Base-by-base conservation (phyloP, 139 green algal species). In the Deuterostichococcus epilithicus region DNA sequence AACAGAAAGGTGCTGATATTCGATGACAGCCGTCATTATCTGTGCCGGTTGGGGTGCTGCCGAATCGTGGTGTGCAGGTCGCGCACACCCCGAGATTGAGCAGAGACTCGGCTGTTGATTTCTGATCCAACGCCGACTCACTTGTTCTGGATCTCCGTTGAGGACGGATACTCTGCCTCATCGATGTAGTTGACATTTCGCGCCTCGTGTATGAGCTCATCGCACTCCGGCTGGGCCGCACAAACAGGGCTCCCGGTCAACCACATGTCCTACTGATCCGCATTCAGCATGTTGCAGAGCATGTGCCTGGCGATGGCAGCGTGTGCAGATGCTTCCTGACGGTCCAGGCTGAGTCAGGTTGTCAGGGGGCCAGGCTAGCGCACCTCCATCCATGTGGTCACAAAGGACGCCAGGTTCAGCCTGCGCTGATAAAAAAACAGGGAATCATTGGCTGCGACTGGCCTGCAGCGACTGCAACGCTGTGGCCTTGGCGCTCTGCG, bases 391-490 rank as follows among this genome's bases (percentile, higher is more conserved):
- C 81, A 82, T 68, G 81, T 88, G 34, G 84, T 88, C 23, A 84
- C 78, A 70, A 88, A 88, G 5, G 78, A 85, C 4, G 84, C 84
- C 44, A 88, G 76, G 72, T 88, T 88, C 1, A 88, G 75, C 68
- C 84, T 78, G 34, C 58, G 72, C 20, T 34, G 22, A 20, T 30
- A 74, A 75, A n/a, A n/a, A n/a, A n/a, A n/a, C n/a, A n/a, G n/a
- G n/a, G n/a, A n/a, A n/a, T n/a, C n/a, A n/a, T n/a, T n/a, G n/a
- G n/a, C n/a, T n/a, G n/a, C n/a, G n/a, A n/a, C n/a, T n/a, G n/a
- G n/a, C n/a, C n/a, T n/a, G n/a, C n/a, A n/a, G n/a, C n/a, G n/a
- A n/a, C n/a, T n/a, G n/a, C n/a, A n/a, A n/a, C n/a, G n/a, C n/a
- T n/a, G n/a, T n/a, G n/a, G n/a, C n/a, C n/a, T n/a, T n/a, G n/a